These are phyloP conservation scores for Epichloe elymi DNA, from an alignment of 2,329 filamentous ascomycete species.

Conservation along the genomic window DNA sequence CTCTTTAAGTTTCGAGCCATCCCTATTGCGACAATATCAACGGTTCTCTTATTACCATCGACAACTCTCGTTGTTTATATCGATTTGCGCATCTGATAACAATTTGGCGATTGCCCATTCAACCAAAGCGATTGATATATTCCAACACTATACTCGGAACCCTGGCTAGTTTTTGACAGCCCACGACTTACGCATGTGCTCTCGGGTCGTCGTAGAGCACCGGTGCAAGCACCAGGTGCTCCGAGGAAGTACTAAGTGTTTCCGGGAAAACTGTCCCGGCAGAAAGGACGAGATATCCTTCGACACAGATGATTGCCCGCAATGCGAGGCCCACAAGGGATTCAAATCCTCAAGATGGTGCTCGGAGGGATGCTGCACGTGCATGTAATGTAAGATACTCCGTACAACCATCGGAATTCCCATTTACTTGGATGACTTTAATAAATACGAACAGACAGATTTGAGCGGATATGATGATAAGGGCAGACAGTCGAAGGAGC, in stretches of 20 bases:
- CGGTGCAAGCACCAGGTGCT: constrained; percentile 23
- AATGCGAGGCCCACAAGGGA: constrained; percentile 19
- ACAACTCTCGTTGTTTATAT: background rate
- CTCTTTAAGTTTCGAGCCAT: too few relatives aligned
- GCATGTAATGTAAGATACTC: constrained; percentile 11
- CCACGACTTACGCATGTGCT: constrained; percentile 17
- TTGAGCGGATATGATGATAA: background rate
- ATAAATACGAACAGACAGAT: background rate
- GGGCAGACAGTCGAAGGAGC: background rate
- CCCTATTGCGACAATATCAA: background rate
- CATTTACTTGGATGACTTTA: background rate
- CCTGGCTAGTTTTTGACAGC: background rate
- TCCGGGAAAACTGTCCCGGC: constrained; percentile 17
- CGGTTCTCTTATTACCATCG: background rate
- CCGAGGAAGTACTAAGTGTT: constrained; percentile 24
- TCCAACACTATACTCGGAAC: too few relatives aligned
- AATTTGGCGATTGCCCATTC: background rate
- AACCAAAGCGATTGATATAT: background rate
- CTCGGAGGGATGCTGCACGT: constrained; percentile 17
- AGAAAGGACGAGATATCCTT: constrained; percentile 18
- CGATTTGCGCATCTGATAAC: background rate
- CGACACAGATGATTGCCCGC: constrained; percentile 20
- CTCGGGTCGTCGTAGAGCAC: constrained; percentile 20
- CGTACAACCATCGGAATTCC: background rate
- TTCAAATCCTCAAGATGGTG: constrained; percentile 24